Conservation (phyloP, 2,329 filamentous ascomycete species). For the Neofusicoccum kwambonambiense region DNA sequence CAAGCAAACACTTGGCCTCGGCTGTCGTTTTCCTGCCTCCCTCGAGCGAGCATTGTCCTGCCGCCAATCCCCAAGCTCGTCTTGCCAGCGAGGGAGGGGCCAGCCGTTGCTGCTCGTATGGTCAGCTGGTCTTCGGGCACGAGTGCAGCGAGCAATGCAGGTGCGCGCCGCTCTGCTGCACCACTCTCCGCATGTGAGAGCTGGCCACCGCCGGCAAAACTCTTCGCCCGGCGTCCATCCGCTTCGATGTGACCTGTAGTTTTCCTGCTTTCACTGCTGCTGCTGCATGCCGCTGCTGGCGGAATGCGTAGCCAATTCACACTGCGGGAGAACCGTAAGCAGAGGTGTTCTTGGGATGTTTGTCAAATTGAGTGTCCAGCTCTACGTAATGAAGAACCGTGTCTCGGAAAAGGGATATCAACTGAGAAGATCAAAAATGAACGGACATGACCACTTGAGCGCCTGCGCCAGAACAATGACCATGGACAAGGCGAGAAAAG, state of each 20-base stretch:
- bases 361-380: neutral
- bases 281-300: neutral
- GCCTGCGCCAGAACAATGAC: neutral
- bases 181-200: slow-evolving; percentile 1
- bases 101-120: neutral
- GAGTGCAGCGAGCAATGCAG: slow-evolving; percentile 1
- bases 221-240: neutral
- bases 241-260: slow-evolving; percentile 11
- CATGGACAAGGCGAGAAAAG: neutral
- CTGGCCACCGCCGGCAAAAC: neutral
- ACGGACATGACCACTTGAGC: neutral
- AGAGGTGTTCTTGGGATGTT: neutral
- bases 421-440: neutral
- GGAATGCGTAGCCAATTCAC: neutral
- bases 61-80: too few relatives aligned
- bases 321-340: neutral
- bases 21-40: neutral
- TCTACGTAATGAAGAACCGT: neutral
- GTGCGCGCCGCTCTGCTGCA: neutral
- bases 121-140: slow-evolving; percentile 4
- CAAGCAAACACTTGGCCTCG: neutral
- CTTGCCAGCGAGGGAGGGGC: too few relatives aligned
- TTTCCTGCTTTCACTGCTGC: neutral
- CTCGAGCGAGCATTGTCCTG: too few relatives aligned
- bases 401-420: slow-evolving; percentile 10